These are phyloP conservation scores for Crithidia sp. DNA, from an alignment of 208 protist species.

Conservation along the genomic window DNA sequence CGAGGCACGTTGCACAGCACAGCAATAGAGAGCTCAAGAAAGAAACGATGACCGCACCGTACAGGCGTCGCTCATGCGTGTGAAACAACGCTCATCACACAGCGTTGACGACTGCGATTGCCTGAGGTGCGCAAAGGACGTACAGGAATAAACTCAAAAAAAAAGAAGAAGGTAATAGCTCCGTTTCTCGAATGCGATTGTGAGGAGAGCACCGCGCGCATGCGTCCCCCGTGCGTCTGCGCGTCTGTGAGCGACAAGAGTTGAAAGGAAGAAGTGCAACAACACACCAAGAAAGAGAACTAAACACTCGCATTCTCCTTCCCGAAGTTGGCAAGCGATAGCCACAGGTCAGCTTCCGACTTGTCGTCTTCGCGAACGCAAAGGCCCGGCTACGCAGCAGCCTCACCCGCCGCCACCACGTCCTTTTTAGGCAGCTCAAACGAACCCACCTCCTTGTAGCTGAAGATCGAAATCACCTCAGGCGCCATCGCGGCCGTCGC, in stretches of 20 bases:
- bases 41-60: too few relatives aligned
- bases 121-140: neutral
- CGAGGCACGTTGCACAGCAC: too few relatives aligned
- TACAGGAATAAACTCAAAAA: slow-evolving; percentile 13
- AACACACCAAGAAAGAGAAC: too few relatives aligned
- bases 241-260: too few relatives aligned
- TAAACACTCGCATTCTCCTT: too few relatives aligned
- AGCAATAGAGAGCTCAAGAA: too few relatives aligned
- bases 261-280: too few relatives aligned
- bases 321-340: too few relatives aligned
- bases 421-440: slow-evolving; percentile 65
- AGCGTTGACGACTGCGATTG: too few relatives aligned
- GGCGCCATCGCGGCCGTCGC: slow-evolving; percentile 31
- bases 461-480: slow-evolving; percentile 33
- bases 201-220: neutral
- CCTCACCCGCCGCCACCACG: slow-evolving; percentile 46
- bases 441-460: slow-evolving; percentile 42
- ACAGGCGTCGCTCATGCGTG: too few relatives aligned
- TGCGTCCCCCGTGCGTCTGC: too few relatives aligned
- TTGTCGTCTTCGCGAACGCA: neutral
- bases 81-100: too few relatives aligned
- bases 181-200: neutral
- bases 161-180: neutral
- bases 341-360: neutral
- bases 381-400: slow-evolving; percentile 16